phyloP scores from a whole-genome alignment of 768 basidiomycete genomes.

The Agrocybe praecox region DNA sequence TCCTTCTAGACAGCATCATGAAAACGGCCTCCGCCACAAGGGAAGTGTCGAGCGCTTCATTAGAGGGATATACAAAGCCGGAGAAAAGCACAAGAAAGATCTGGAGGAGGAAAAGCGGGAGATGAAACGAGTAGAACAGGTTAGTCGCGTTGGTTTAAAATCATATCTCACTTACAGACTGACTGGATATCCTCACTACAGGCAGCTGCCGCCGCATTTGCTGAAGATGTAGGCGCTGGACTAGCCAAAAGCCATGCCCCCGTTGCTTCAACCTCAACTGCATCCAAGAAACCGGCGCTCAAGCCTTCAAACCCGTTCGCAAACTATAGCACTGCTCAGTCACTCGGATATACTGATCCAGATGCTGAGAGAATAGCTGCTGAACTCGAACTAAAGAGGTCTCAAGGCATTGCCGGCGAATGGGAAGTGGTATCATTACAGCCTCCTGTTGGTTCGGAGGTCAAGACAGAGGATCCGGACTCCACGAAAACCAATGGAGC shows the following conservation, averaged over 20 bases:
- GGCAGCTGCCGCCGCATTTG: slow-evolving; percentile 82
- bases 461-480: slow-evolving; percentile 5
- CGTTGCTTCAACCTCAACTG: slow-evolving; percentile 31
- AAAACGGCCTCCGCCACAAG: slow-evolving; percentile 91
- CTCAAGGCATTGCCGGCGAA: slow-evolving; percentile 73
- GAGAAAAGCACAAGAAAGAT: slow-evolving; percentile 86
- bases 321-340: slow-evolving; percentile 88
- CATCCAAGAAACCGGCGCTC: slow-evolving; percentile 40
- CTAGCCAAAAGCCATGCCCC: slow-evolving; percentile 45
- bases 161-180: neutral
- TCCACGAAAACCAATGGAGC: slow-evolving; percentile 15
- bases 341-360: slow-evolving; percentile 79
- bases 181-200: slow-evolving; percentile 26
- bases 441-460: slow-evolving; percentile 12
- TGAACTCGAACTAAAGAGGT: slow-evolving; percentile 58
- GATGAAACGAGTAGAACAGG: slow-evolving; percentile 85
- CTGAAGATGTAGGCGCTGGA: slow-evolving; percentile 76
- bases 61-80: slow-evolving; percentile 88
- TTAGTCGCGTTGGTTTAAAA: slow-evolving; percentile 28
- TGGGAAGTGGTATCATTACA: slow-evolving; percentile 67
- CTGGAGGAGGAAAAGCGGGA: slow-evolving; percentile 84
- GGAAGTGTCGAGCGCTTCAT: slow-evolving; percentile 94
- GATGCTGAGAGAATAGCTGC: slow-evolving; percentile 68
- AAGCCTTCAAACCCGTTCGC: slow-evolving; percentile 70
- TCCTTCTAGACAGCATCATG: slow-evolving; percentile 89